These are phyloP conservation scores for Rhodotorula sp. DNA, from an alignment of 1,284 basidiomycete species.

Conservation along the genomic window DNA sequence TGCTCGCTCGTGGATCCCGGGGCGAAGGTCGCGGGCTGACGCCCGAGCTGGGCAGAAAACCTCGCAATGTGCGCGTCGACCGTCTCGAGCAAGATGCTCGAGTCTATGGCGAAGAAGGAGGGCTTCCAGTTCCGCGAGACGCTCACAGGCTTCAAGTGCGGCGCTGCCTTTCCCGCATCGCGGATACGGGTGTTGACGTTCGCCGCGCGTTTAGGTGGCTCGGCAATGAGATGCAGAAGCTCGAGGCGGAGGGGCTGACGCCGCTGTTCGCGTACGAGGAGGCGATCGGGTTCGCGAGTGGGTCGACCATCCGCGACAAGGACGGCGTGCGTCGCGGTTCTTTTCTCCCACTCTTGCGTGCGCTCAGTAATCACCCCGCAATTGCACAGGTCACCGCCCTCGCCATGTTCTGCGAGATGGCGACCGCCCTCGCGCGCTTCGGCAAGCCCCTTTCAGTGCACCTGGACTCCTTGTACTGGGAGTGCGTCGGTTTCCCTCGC, in stretches of 20 bases:
- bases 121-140: conserved; percentile 80
- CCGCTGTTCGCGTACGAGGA: conserved; percentile 84
- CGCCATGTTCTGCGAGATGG: conserved; percentile 70
- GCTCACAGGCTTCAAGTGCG: conserved; percentile 64
- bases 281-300: conserved; percentile 82
- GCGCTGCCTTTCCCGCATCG: not conserved
- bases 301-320: conserved; percentile 73
- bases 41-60: conserved; percentile 60
- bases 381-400: conserved; percentile 51
- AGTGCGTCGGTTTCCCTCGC: conserved; percentile 53
- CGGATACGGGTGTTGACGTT: not conserved
- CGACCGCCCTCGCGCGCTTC: conserved; percentile 57
- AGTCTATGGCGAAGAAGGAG: conserved; percentile 68
- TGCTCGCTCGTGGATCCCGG: too few relatives aligned
- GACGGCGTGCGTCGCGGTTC: conserved; percentile 68
- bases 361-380: not conserved
- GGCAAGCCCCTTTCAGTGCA: conserved; percentile 62
- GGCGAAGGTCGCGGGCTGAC: not conserved
- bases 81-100: conserved; percentile 83
- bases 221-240: conserved; percentile 71
- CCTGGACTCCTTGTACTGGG: conserved; percentile 66
- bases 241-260: conserved; percentile 64
- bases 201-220: conserved; percentile 49
- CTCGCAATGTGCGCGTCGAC: conserved; percentile 73
- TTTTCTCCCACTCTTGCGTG: not conserved